Base-by-base conservation (phyloP, 805 yeast genomes). In the Wickerhamiella lipophila region DNA sequence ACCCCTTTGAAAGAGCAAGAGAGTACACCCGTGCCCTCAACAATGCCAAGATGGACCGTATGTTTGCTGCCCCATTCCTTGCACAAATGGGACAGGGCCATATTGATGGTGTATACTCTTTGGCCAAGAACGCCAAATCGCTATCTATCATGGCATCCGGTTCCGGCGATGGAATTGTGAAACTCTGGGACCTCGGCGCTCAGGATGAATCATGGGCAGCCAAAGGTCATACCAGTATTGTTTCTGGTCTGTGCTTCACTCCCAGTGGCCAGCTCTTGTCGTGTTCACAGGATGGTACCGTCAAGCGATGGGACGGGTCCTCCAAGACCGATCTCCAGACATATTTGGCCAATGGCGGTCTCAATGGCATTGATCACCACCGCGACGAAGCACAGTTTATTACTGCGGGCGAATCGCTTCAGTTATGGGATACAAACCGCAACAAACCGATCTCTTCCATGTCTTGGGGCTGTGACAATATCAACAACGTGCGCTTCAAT, bases 11-110 rank as follows among this genome's bases (percentile, higher is more conserved):
- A 67, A 73, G 97, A 57, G 96, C 97, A 5, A 74, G 98, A 61
- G 98, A 92, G 66, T 92, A 92, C 60, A 84, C 96, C 16, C 77
- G 88, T 56, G 97, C 97, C 0, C 67, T 92, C 47, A 89, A 85
- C 50, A 97, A 98, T 23, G 88, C 97, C 13, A 92, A 92, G 63
- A 65, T 92, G 68, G 97, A 89, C 62, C 75, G 96, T 56, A 81
- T 92, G 83, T 92, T 92, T 74, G 97, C 99, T 0, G 88, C 88
- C 61, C 99, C 99, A 2, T 92, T 92, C 65, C 73, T 94, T 18
- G 96, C 95, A 0, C 97, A 92, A 62, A 67, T 92, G 32, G 99
- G 99, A 2, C 75, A 77, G 52, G 98, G 98, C 7, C 98, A 94
- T 61, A 70, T 89, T 50, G 98, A 92, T 62, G 97, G 96, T 51